These are phyloP conservation scores for Hypomyces perniciosus DNA, from an alignment of 2,329 filamentous ascomycete species.

Conservation along the genomic window DNA sequence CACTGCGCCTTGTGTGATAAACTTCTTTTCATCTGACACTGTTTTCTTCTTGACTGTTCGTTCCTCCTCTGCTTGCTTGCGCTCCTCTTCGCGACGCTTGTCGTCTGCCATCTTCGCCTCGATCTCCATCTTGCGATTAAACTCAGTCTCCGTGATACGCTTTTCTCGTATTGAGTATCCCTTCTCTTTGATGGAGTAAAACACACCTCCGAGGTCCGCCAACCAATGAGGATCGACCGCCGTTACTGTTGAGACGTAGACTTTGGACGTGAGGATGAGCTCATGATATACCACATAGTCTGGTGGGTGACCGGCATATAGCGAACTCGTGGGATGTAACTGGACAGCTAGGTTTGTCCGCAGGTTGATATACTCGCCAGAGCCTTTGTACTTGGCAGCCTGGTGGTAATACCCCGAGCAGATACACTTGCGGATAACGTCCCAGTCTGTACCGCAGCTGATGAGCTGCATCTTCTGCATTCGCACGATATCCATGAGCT, in stretches of 20 bases:
- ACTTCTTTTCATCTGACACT: conserved; percentile 43
- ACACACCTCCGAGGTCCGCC: conserved; percentile 91
- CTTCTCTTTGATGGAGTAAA: conserved; percentile 97
- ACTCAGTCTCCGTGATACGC: conserved; percentile 82
- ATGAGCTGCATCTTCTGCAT: conserved; percentile 84
- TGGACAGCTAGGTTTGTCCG: conserved; percentile 91
- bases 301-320: conserved; percentile 91
- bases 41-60: conserved; percentile 34
- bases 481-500: conserved; percentile 89
- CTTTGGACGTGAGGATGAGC: conserved; percentile 90
- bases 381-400: conserved; percentile 89
- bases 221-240: conserved; percentile 96
- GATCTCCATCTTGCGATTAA: conserved; percentile 88
- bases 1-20: conserved; percentile 56
- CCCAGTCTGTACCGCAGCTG: conserved; percentile 95
- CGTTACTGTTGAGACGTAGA: conserved; percentile 97
- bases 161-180: conserved; percentile 85
- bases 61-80: conserved; percentile 45
- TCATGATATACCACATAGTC: conserved; percentile 99
- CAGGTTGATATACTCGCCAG: conserved; percentile 95
- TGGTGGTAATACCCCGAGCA: conserved; percentile 98
- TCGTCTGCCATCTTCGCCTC: conserved; percentile 89
- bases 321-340: conserved; percentile 85
- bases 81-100: conserved; percentile 60
- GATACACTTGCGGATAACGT: conserved; percentile 90